Base-by-base conservation (phyloP, 306 rosid genomes). In the Vachellia collinsii region DNA sequence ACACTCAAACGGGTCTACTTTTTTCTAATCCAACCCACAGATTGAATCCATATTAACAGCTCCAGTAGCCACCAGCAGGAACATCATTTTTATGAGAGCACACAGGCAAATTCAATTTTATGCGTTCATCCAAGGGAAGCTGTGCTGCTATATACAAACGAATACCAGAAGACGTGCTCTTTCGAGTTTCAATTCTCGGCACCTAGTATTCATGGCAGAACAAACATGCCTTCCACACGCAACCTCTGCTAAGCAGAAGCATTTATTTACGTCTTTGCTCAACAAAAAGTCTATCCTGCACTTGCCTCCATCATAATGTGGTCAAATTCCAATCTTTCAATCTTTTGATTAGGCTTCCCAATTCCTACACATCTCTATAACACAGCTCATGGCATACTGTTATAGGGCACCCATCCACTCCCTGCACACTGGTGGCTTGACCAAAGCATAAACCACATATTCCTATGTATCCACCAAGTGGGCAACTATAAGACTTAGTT, bases 321-420 rank as follows among this genome's bases (percentile, higher is more conserved):
- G 77, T 38, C 58, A 44, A 77, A 71, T 83, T 12, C 67, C 75
- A 42, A 78, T 51, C 36, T 63, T 53, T n/a, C 51, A 34, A 38
- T 65, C 34, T 58, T 56, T 50, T 39, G 76, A 38, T 47, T 62
- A 20, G 64, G 53, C 64, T 65, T 6, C 16, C 63, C 51, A 63
- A 25, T 51, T 62, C 82, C 61, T 48, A 42, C n/a, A 37, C 65
- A 36, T 58, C 38, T 54, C 43, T 29, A 36, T 47, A n/a, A 66
- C 77, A 54, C 64, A 70, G 46, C 50, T 76, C 67, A 20, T 20
- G 75, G 65, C 68, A 56, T 19, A 29, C 34, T 29, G 34, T 36
- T 34, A 34, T 4, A 34, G 54, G 42, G 75, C 16, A 47, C 64
- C 46, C 34, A 29, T 29, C 2, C 10, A 29, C 38, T 51, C 46